phyloP scores from a whole-genome alignment of 1,284 basidiomycete genomes.

The Leccinum pallidistipes region DNA sequence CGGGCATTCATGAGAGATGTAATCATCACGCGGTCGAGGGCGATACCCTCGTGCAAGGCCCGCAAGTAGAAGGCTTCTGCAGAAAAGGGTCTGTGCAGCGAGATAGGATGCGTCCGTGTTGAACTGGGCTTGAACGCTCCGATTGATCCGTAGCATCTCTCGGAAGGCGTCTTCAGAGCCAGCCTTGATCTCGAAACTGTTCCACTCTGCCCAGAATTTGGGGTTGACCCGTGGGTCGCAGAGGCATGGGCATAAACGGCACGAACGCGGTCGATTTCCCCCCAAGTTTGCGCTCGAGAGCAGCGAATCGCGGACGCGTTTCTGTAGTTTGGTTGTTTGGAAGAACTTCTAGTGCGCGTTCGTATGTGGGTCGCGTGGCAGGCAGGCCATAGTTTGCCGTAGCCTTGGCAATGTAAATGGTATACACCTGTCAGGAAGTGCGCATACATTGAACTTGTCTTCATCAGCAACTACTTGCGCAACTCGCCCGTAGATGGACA shows the following conservation, averaged over 20 bases:
- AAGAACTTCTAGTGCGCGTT: slow-evolving; percentile 91
- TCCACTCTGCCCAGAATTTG: slow-evolving; percentile 97
- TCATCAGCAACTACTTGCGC: slow-evolving; percentile 82
- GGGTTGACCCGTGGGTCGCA: slow-evolving; percentile 92
- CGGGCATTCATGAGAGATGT: slow-evolving; percentile 82
- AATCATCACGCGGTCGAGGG: slow-evolving; percentile 65
- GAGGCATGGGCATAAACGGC: slow-evolving; percentile 96
- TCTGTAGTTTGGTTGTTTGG: slow-evolving; percentile 95
- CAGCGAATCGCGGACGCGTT: slow-evolving; percentile 96
- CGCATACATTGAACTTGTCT: slow-evolving; percentile 89
- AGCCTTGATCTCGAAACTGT: slow-evolving; percentile 95
- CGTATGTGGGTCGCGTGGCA: slow-evolving; percentile 96
- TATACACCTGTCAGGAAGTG: slow-evolving; percentile 75
- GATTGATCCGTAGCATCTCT: slow-evolving; percentile 98
- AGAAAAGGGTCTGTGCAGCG: slow-evolving; percentile 74
- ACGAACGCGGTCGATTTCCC: slow-evolving; percentile 94
- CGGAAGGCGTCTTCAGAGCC: slow-evolving; percentile 98
- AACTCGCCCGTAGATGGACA: slow-evolving; percentile 95
- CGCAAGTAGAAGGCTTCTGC: slow-evolving; percentile 70
- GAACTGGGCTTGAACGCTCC: slow-evolving; percentile 97
- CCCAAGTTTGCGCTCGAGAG: slow-evolving; percentile 95
- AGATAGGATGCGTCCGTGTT: slow-evolving; percentile 94
- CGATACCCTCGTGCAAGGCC: slow-evolving; percentile 60
- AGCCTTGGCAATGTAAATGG: slow-evolving; percentile 97
- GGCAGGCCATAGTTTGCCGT: slow-evolving; percentile 95